These are phyloP conservation scores for Aspergillus neoniger DNA, from an alignment of 2,329 filamentous ascomycete genomes.

Conservation along the genomic window DNA sequence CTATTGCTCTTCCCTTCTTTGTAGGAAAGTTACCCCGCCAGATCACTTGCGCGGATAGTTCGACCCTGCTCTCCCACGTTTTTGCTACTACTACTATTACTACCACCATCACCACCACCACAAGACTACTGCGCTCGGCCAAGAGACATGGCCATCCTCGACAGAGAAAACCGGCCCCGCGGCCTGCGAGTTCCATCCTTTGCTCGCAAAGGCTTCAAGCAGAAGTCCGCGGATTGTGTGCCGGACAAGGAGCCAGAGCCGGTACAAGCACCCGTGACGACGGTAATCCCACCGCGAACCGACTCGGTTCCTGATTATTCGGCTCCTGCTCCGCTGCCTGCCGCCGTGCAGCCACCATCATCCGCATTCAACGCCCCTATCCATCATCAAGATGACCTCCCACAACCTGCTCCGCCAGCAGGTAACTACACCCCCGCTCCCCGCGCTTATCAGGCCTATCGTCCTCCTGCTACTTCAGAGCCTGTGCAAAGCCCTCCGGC, in stretches of 20 bases:
- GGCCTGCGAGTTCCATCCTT: conserved; percentile 38
- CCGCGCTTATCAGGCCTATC: conserved; percentile 7
- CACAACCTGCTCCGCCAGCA: neutral
- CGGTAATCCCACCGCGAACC: conserved; percentile 9
- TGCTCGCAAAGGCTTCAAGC: conserved; percentile 31
- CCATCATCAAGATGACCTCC: neutral
- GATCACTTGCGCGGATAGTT: no score
- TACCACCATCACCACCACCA: neutral
- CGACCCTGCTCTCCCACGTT: neutral
- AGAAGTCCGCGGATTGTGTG: conserved; percentile 29
- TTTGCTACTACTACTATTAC: neutral
- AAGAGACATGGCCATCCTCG: conserved; percentile 34
- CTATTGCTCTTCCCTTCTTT: neutral
- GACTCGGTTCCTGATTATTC: conserved; percentile 13
- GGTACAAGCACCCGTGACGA: conserved; percentile 14
- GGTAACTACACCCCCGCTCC: conserved; percentile 1
- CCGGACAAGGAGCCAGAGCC: conserved; percentile 23
- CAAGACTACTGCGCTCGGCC: conserved; percentile 4
- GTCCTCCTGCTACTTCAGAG: neutral
- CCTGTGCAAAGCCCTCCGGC: conserved; percentile 13
- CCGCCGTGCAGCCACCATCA: conserved; percentile 12
- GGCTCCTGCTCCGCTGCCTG: neutral
- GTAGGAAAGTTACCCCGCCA: no score
- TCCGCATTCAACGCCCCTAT: neutral
- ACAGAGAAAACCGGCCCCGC: conserved; percentile 37